Evolutionary conservation across 2,329 filamentous ascomycete genomes (phyloP).

Genomic region (Gnomoniopsis smithogilvyi): DNA sequence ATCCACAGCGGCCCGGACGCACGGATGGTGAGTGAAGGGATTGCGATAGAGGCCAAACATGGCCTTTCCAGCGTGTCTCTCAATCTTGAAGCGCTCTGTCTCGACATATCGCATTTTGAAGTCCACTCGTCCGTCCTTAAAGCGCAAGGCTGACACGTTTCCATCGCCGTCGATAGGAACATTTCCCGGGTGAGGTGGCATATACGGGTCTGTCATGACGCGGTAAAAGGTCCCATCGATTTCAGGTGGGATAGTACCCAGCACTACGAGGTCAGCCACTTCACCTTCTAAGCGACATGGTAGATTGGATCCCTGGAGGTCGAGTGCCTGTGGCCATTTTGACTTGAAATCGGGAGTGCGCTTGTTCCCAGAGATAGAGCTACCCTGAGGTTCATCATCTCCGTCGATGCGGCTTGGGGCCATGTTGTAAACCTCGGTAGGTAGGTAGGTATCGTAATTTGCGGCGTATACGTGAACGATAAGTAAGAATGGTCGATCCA

Average conservation of each 20-base stretch:
- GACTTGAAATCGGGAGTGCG: neutral
- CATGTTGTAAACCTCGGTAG: too few relatives aligned
- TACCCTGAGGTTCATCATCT: neutral
- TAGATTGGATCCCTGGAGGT: constrained; percentile 20
- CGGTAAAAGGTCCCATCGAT: constrained; percentile 33
- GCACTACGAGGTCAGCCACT: constrained; percentile 23
- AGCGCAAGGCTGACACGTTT: constrained; percentile 31
- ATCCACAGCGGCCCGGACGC: constrained; percentile 29
- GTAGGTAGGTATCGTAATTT: too few relatives aligned
- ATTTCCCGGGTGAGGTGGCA: constrained; percentile 30
- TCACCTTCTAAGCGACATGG: constrained; percentile 20
- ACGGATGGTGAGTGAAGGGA: constrained; percentile 29
- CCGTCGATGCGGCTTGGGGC: neutral
- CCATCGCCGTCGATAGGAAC: constrained; percentile 37
- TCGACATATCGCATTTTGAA: constrained; percentile 33
- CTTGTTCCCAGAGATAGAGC: neutral
- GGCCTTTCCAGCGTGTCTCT: constrained; percentile 28
- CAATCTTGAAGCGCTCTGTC: constrained; percentile 31
- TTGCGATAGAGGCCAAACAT: constrained; percentile 33
- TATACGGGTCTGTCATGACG: constrained; percentile 40
- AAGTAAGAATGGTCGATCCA: too few relatives aligned
- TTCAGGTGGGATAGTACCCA: constrained; percentile 26
- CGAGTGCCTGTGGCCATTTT: constrained; percentile 7
- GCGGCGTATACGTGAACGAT: too few relatives aligned
- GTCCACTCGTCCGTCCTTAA: constrained; percentile 27